Conservation (phyloP, 352 stramenopile genomes). For the Elongisporangium anandrum region DNA sequence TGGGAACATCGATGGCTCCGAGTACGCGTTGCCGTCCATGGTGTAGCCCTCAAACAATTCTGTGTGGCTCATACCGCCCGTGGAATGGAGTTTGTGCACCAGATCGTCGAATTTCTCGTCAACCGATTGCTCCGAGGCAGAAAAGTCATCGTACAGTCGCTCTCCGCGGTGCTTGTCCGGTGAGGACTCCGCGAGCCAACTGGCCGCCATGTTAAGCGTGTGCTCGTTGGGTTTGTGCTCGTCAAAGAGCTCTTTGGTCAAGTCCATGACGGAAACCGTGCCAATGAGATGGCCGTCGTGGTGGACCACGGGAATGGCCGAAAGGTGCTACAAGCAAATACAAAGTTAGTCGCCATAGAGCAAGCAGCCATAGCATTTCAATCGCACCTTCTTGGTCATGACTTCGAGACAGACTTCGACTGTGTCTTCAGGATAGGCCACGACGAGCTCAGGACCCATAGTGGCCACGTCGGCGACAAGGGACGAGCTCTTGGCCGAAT, state of each 20-base stretch:
- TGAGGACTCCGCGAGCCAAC: constrained; percentile 17
- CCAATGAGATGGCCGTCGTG: constrained; percentile 29
- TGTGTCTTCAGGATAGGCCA: constrained; percentile 32
- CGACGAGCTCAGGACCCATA: constrained; percentile 28
- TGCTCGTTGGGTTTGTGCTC: constrained; percentile 1
- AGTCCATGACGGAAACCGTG: constrained; percentile 25
- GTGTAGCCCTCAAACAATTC: constrained; percentile 9
- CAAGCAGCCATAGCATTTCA: background rate
- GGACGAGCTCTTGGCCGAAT: constrained; percentile 19
- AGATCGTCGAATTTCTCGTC: constrained; percentile 6
- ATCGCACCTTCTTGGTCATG: constrained; percentile 26
- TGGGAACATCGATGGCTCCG: constrained; percentile 58
- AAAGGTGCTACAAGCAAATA: constrained; percentile 19
- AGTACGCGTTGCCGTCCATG: constrained; percentile 45
- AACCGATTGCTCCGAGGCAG: background rate
- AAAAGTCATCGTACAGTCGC: constrained; percentile 24
- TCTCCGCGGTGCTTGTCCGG: constrained; percentile 15
- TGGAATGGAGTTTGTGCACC: background rate
- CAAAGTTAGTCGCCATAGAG: background rate
- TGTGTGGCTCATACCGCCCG: background rate
- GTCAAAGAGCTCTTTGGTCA: constrained; percentile 32
- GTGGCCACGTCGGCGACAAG: constrained; percentile 31
- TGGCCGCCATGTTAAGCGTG: background rate
- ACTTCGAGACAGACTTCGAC: constrained; percentile 34
- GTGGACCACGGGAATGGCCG: constrained; percentile 31